Base-by-base conservation (phyloP, 352 stramenopile genomes). In the Phytophthora podocarpi region DNA sequence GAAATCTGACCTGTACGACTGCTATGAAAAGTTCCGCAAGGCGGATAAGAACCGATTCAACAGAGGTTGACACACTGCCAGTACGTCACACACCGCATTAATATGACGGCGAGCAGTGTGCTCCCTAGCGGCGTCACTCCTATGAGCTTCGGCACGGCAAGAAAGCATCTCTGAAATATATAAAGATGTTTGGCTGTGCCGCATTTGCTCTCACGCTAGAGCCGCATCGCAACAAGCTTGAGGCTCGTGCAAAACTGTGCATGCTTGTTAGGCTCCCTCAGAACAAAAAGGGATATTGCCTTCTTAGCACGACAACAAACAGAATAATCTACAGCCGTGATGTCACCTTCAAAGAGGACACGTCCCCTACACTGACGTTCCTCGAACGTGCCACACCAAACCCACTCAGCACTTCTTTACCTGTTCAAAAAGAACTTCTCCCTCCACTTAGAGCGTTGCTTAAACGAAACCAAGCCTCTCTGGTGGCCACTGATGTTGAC, bases 231-330 rank as follows among this genome's bases (percentile, higher is more conserved):
- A 59, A 57, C 12, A 59, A 68, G 34, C 30, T 63, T 3, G 20
- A 59, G 4, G 7, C 28, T 0, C 30, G 52, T 5, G 59, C 45
- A 18, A 32, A 31, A 11, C 30, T 32, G 16, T 60, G 41, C 50
- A 61, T 61, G 45, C 55, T 47, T 30, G n/a, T 68, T 1, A 37
- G 59, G 0, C 23, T 64, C 20, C 59, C 43, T 5, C 31, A 28
- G 18, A 63, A 64, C 28, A 64, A 68, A 53, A 59, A 50, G 20
- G 37, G 59, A 10, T 63, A 59, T 16, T 34, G 43, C n/a, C 37
- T 55, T 12, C 35, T 63, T 4, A 40, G 37, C 23, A 64, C 52
- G 7, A 40, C 23, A 2, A 37, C n/a, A 53, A 18, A 68, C 15
- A 13, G 23, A 20, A 53, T 58, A 4, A 43, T 59, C 12, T 68